Base-by-base conservation (phyloP, 225 moss, liverwort and hornwort species). In the Marchantia paleacea region DNA sequence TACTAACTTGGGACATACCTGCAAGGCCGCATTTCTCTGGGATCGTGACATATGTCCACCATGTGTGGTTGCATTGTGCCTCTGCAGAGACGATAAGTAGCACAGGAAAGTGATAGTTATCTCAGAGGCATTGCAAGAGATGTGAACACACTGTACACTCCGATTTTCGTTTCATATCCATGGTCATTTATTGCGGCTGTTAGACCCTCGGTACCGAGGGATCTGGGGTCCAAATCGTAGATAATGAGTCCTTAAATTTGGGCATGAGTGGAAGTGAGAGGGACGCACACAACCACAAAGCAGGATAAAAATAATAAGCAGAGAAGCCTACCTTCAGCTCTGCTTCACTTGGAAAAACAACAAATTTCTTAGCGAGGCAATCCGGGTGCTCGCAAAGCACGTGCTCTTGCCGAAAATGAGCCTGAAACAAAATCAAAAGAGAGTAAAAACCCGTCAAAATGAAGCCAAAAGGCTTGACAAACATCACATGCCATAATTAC, bases 11-110 rank as follows among this genome's bases (percentile, higher is more conserved):
- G 39, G 51, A 54, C 71, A 62, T 74, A 93, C 96, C 96, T 96
- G 96, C 80, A 99, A 83, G 55, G 94, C 99, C 58, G 99, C 99
- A 89, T 95, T 94, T 75, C 99, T 90, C 78, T 99, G 95, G 82
- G 99, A 89, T 26, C 99, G 93, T 65, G 99, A 90, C 99, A 99
- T 99, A 78, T 86, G 92, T 63, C 95, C 99, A 85, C 99, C 99
- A 61, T 97, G 99, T 72, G 92, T 80, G 66, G 88, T 92, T n/a
- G 99, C 99, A 75, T 95, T 99, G 78, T 99, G 99, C 84, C 94
- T 92, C 99, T 96, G 92, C 77, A 85, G 79, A 66, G 15, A 55
- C 47, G 20, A 50, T 51, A 64, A 67, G 15, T 54, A 67, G 48
- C 14, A 22, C 10, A 52, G 18, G 30, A 13, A 39, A 13, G 69